phyloP scores from a whole-genome alignment of 352 stramenopile species.

The Phytophthora ramorum region DNA sequence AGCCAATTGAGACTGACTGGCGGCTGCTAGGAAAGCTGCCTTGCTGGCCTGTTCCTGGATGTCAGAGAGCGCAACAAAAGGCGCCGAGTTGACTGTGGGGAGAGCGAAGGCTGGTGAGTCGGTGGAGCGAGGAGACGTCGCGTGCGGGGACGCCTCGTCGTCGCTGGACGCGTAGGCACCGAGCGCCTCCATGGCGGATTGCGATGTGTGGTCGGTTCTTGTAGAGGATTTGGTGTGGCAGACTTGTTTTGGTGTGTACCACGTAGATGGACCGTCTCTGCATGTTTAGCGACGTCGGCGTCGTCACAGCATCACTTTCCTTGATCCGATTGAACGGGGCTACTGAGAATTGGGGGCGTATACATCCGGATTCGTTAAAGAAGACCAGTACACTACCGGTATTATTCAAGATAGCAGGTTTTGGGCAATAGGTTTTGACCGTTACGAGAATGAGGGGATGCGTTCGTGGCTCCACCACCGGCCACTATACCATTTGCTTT shows the following conservation, averaged over 20 bases:
- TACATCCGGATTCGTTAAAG: not conserved
- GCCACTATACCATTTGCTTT: slow-evolving; percentile 25
- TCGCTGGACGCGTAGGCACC: slow-evolving; percentile 60
- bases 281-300: not conserved
- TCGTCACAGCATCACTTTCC: slow-evolving; percentile 9
- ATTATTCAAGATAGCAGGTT: not conserved
- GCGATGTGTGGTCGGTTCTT: not conserved
- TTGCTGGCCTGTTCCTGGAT: slow-evolving; percentile 39
- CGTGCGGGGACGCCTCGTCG: slow-evolving; percentile 31
- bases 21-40: slow-evolving; percentile 46
- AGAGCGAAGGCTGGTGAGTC: slow-evolving; percentile 28
- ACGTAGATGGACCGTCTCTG: slow-evolving; percentile 14
- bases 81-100: slow-evolving; percentile 64
- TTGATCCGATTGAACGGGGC: not conserved
- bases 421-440: not conserved
- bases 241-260: slow-evolving; percentile 4
- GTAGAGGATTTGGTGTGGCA: not conserved
- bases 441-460: slow-evolving; percentile 19
- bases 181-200: slow-evolving; percentile 51
- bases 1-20: slow-evolving; percentile 49
- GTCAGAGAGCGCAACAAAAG: slow-evolving; percentile 42
- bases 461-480: slow-evolving; percentile 15
- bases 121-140: slow-evolving; percentile 11
- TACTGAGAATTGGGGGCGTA: not conserved
- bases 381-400: not conserved